Evolutionary conservation across 2,329 filamentous ascomycete genomes (phyloP).

Genomic region (Trichoderma sp.): DNA sequence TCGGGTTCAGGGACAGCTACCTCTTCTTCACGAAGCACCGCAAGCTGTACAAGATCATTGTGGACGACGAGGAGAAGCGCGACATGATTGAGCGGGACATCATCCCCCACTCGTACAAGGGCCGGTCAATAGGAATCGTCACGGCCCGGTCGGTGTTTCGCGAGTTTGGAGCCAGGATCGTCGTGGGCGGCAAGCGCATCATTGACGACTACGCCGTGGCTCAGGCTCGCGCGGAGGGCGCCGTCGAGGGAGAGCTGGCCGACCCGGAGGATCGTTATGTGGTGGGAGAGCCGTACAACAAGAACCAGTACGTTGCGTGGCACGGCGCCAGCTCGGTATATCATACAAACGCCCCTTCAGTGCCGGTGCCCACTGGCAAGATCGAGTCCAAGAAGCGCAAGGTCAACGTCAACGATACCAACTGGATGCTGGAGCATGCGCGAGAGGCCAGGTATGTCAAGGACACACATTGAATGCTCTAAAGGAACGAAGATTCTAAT

Average conservation of each 20-base stretch:
- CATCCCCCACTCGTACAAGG: conserved; percentile 98
- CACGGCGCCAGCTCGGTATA: conserved; percentile 96
- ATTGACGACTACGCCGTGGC: conserved; percentile 87
- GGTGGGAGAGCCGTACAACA: conserved; percentile 86
- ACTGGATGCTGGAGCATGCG: conserved; percentile 97
- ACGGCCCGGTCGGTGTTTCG: conserved; percentile 95
- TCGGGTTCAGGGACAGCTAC: conserved; percentile 96
- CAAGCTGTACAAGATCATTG: conserved; percentile 95
- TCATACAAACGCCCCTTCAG: conserved; percentile 75
- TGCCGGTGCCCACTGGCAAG: conserved; percentile 76
- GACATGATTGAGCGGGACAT: conserved; percentile 94
- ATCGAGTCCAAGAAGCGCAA: conserved; percentile 79
- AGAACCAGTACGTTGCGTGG: conserved; percentile 99
- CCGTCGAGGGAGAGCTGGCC: conserved; percentile 84
- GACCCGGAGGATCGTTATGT: conserved; percentile 84
- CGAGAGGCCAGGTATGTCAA: conserved; percentile 75
- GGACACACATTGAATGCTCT: conserved; percentile 23
- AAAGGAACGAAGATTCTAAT: background rate
- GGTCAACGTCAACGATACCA: conserved; percentile 86
- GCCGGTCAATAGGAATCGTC: conserved; percentile 93
- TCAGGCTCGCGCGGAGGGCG: conserved; percentile 73
- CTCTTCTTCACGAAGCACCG: conserved; percentile 99
- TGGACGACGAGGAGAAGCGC: conserved; percentile 94
- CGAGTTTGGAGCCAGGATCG: conserved; percentile 91
- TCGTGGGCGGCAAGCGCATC: conserved; percentile 85